These are phyloP conservation scores for Paragyromitra xinjiangensis DNA, from an alignment of 495 filamentous ascomycete genomes.

Conservation along the genomic window DNA sequence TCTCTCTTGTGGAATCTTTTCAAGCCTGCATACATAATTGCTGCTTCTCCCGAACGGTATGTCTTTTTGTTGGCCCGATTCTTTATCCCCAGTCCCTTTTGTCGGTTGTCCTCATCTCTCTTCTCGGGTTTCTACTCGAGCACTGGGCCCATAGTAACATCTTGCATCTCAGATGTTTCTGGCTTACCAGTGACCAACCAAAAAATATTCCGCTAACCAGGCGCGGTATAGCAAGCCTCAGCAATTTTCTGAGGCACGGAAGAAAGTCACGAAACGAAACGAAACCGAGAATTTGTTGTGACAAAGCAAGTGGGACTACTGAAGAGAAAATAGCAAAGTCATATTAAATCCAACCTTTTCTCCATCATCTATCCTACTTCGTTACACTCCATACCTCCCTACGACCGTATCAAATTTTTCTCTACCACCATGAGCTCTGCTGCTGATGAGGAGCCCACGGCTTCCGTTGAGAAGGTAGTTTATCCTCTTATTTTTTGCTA, in stretches of 20 bases:
- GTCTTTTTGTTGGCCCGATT: conserved; percentile 42
- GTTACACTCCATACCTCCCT: conserved; percentile 8
- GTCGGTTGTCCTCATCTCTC: conserved; percentile 41
- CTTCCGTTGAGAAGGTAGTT: conserved; percentile 43
- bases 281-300: conserved; percentile 30
- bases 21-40: conserved; percentile 50
- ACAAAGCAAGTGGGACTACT: conserved; percentile 27
- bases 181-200: conserved; percentile 20
- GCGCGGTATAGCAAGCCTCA: conserved; percentile 21
- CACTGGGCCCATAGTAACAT: conserved; percentile 27
- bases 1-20: conserved; percentile 30
- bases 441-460: conserved; percentile 20
- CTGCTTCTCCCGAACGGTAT: conserved; percentile 48
- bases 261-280: conserved; percentile 36
- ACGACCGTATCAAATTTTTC: background rate
- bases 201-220: conserved; percentile 33
- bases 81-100: conserved; percentile 37
- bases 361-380: conserved; percentile 34
- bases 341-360: conserved; percentile 26
- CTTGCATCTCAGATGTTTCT: conserved; percentile 49
- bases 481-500: background rate
- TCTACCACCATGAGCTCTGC: conserved; percentile 45
- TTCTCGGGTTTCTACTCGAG: conserved; percentile 45
- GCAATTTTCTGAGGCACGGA: conserved; percentile 9
- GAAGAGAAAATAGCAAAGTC: conserved; percentile 28